Conservation (phyloP, 352 stramenopile species). For the Phytophthora pluvialis region DNA sequence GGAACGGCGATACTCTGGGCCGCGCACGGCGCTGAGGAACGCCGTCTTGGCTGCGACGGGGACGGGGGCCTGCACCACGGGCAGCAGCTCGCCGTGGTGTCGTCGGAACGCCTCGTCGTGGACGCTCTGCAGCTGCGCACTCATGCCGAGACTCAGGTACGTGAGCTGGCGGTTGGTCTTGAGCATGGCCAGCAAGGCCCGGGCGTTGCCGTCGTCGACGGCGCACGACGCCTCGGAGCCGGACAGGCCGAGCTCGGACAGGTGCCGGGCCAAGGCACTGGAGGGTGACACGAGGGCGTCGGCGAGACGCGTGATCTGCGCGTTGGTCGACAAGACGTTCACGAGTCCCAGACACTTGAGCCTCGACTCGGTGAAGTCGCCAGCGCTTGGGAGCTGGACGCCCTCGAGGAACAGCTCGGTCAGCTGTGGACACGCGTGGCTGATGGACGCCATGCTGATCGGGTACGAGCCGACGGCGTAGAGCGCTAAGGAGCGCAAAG, state of each 20-base stretch:
- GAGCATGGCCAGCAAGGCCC: slow-evolving; percentile 27
- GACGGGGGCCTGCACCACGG: slow-evolving; percentile 30
- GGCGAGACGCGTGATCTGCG: slow-evolving; percentile 23
- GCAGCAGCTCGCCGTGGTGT: slow-evolving; percentile 28
- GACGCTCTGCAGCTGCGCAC: slow-evolving; percentile 14
- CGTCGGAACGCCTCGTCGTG: slow-evolving; percentile 20
- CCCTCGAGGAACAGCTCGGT: slow-evolving; percentile 36
- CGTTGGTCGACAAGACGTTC: slow-evolving; percentile 24
- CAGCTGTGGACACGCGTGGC: slow-evolving; percentile 28
- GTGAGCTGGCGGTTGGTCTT: slow-evolving; percentile 30
- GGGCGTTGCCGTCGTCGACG: slow-evolving; percentile 32
- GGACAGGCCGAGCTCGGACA: slow-evolving; percentile 34
- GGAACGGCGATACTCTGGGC: not conserved
- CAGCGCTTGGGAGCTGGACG: slow-evolving; percentile 26
- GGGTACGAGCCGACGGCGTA: slow-evolving; percentile 15
- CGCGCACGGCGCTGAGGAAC: slow-evolving; percentile 29
- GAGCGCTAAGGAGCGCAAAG: slow-evolving; percentile 26
- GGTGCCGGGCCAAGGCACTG: slow-evolving; percentile 14
- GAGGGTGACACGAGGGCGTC: slow-evolving; percentile 9
- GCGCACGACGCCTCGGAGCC: slow-evolving; percentile 30
- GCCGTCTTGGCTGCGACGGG: slow-evolving; percentile 17
- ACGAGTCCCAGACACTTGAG: slow-evolving; percentile 30
- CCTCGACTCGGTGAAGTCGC: slow-evolving; percentile 12
- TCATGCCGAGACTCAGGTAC: slow-evolving; percentile 33
- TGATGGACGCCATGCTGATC: slow-evolving; percentile 27